Evolutionary conservation across 1,284 basidiomycete species (phyloP).

Genomic region (Heterobasidion irregulare): DNA sequence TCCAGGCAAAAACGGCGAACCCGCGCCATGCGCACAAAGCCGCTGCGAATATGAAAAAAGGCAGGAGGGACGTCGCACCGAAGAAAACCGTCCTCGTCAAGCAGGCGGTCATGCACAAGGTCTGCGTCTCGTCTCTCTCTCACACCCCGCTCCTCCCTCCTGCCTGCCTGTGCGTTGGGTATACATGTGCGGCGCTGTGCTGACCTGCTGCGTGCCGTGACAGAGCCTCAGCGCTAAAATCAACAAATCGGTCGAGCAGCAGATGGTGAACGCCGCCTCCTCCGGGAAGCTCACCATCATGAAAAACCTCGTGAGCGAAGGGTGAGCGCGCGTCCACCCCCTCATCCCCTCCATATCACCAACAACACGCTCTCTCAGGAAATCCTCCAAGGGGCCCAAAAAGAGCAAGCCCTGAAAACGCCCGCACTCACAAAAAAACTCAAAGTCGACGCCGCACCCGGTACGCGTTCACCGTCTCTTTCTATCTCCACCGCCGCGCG

Average conservation of each 20-base stretch:
- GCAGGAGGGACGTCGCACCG: slow-evolving; percentile 59
- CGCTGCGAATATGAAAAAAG: slow-evolving; percentile 64
- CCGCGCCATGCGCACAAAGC: slow-evolving; percentile 52
- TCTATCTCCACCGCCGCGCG: neutral
- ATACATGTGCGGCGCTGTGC: neutral
- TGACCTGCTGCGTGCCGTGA: neutral
- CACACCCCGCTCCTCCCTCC: neutral
- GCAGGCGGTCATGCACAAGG: slow-evolving; percentile 63
- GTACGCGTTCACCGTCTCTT: neutral
- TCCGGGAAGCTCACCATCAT: slow-evolving; percentile 84
- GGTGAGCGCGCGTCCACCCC: slow-evolving; percentile 26
- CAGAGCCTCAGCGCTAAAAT: slow-evolving; percentile 83
- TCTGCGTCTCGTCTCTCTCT: slow-evolving; percentile 14
- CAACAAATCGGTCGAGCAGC: slow-evolving; percentile 81
- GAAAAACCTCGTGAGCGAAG: slow-evolving; percentile 51
- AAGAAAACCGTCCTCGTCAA: slow-evolving; percentile 65
- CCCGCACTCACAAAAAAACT: neutral
- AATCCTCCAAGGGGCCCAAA: neutral
- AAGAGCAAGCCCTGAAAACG: neutral
- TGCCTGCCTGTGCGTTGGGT: neutral
- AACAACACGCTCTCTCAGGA: neutral
- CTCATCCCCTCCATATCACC: neutral
- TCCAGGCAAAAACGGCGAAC: slow-evolving; percentile 41
- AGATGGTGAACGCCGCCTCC: slow-evolving; percentile 84
- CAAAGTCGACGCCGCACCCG: neutral